phyloP scores from a whole-genome alignment of 2,329 filamentous ascomycete genomes.

The Monosporascus sp. region DNA sequence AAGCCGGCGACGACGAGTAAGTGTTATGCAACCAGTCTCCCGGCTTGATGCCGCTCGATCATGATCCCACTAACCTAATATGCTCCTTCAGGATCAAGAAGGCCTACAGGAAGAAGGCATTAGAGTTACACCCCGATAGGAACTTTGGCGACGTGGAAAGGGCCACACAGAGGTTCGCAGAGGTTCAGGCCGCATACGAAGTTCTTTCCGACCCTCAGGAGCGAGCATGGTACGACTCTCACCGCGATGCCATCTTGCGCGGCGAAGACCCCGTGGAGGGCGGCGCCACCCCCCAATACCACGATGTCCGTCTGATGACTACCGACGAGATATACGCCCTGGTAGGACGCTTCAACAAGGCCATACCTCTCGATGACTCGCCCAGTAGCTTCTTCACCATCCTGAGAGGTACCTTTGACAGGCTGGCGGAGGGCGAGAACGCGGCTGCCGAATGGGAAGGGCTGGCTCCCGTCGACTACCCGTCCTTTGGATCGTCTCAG shows the following conservation, averaged over 20 bases:
- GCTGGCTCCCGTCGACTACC: constrained; percentile 60
- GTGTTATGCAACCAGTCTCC: constrained; percentile 14
- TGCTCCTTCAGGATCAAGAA: constrained; percentile 68
- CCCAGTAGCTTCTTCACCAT: constrained; percentile 81
- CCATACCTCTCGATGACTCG: constrained; percentile 73
- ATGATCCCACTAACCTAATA: constrained; percentile 1
- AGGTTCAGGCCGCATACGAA: constrained; percentile 89
- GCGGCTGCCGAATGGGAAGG: constrained; percentile 66
- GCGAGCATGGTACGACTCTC: constrained; percentile 95
- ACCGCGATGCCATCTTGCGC: constrained; percentile 76
- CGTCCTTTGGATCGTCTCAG: constrained; percentile 72
- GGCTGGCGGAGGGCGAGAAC: constrained; percentile 74
- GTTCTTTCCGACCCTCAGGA: constrained; percentile 95
- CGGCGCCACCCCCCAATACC: constrained; percentile 50
- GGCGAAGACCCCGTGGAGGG: constrained; percentile 50
- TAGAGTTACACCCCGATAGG: constrained; percentile 91
- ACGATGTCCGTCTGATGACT: constrained; percentile 71
- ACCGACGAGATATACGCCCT: constrained; percentile 72
- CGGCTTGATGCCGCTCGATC: background rate
- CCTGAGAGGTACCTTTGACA: constrained; percentile 69
- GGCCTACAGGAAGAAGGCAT: constrained; percentile 82
- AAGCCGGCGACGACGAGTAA: constrained; percentile 77
- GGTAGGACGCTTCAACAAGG: constrained; percentile 74
- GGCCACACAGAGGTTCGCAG: constrained; percentile 80
- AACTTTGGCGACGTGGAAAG: constrained; percentile 82